Evolutionary conservation across 495 filamentous ascomycete genomes (phyloP), one percentile per base, ranked within the genome.

Genomic region (Penicillium maclennaniae): DNA sequence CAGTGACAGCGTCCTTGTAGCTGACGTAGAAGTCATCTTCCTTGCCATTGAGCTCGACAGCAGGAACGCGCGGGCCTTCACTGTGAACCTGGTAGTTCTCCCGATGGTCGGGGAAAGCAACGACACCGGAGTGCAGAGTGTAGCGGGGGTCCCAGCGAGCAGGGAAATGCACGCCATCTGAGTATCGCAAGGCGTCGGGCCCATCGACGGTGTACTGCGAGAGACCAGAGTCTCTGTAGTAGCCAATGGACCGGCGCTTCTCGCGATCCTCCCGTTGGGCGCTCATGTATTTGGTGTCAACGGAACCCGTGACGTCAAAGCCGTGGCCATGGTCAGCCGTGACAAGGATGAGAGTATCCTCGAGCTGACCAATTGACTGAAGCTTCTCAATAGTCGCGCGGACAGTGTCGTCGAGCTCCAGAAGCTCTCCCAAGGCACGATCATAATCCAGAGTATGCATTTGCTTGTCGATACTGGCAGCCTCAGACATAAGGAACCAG

Each of bases 301-400:
- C 77, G 27, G 69, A 71, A 48, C 79, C 79, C 47, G 76, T 79
- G 47, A 83, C 80, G 55, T 86, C 85, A 57, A 89, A 89, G 47
- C 87, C 87, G 71, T 89, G 86, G 34, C 87, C 87, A 69, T 90
- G 87, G 65, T 90, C 87, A 6, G 87, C 85, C 9, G 85, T 87
- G 27, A 90, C 84, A 37, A 90, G 55, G 52, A 90, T 75, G 1
- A 88, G 70, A 0, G 87, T 90, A 31, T 86, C 79, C 14, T 89
- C 80, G 4, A 86, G 69, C 20, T 76, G 67, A 40, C 77, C 76
- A 1, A 85, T 62, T 6, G 63, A 56, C 52, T 79, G 76, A 43
- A 90, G 80, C 53, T 83, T 80, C 16, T 69, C 77, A 25, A 89
- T 76, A 4, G 85, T 86, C 6, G 83, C 83, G 40, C 80, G 80